Percentiles rank a stretch among this genome's conserved stretches.
Conservation (phyloP, 768 basidiomycete species). For the Leucocoprinus leucothites region DNA sequence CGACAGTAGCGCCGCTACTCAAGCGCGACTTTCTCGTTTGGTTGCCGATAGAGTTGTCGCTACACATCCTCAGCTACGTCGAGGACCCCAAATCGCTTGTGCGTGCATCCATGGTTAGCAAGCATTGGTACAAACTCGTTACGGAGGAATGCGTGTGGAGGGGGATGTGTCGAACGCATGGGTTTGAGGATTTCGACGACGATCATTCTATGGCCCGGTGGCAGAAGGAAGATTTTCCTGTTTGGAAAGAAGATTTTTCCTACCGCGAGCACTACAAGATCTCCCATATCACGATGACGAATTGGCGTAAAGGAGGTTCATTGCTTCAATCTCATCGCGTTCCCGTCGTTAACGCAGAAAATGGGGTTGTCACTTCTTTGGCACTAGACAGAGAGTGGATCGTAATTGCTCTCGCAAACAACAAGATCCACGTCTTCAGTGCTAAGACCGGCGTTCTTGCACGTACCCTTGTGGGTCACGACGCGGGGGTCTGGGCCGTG, state of each 20-base stretch:
- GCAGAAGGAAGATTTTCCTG: constrained; percentile 5
- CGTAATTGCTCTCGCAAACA: constrained; percentile 85
- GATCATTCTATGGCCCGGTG: constrained; percentile 6
- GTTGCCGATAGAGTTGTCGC: constrained; percentile 56
- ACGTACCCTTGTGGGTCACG: constrained; percentile 80
- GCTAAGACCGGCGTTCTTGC: constrained; percentile 72
- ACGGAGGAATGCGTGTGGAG: constrained; percentile 82
- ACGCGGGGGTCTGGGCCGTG: constrained; percentile 90
- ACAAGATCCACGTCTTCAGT: constrained; percentile 82
- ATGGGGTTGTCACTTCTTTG: constrained; percentile 82
- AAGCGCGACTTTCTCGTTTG: constrained; percentile 53
- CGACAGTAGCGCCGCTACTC: constrained; percentile 60
- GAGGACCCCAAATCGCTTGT: constrained; percentile 72
- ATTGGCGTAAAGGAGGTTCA: constrained; percentile 76
- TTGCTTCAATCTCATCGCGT: constrained; percentile 65
- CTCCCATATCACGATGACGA: constrained; percentile 70
- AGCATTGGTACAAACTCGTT: constrained; percentile 66
- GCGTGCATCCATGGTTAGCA: constrained; percentile 66
- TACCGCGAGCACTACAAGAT: constrained; percentile 71
- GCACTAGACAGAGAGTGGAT: constrained; percentile 83
- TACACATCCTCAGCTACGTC: constrained; percentile 74
- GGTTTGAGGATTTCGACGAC: constrained; percentile 36
- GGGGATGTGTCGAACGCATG: constrained; percentile 60
- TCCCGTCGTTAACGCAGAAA: constrained; percentile 34
- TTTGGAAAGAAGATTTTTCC: constrained; percentile 36